Base-by-base conservation (phyloP, 2,329 filamentous ascomycete genomes). In the Colletotrichum lini region DNA sequence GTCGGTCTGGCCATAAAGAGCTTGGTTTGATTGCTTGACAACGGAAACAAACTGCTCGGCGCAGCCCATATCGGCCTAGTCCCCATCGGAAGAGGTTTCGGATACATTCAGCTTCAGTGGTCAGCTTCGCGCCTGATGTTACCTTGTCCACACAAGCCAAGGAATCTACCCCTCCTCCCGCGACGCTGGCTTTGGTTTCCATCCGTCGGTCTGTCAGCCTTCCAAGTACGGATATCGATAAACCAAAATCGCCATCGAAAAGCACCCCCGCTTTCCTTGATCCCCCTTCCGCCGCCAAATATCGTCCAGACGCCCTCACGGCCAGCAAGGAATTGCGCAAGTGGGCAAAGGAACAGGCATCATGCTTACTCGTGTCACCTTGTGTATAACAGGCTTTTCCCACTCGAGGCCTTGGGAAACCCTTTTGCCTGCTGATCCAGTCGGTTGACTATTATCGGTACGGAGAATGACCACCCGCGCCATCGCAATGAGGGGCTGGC, bases 121-220 rank as follows among this genome's bases (percentile, higher is more conserved):
- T 10, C 56, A 26, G 52, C 26, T 61, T 70, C n/a, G 26, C 64
- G 66, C 64, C 52, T 42, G 57, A 44, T 67, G 50, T 62, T 38
- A 62, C 67, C 47, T 67, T 50, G 35, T 30, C 63, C 54, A 70
- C 35, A 59, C 54, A 16, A 50, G 65, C 65, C 60, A 58, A 69
- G 58, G 38, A 40, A 53, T 65, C 30, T 65, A 23, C 66, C 61
- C 66, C 66, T 69, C 66, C 60, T 69, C 52, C 45, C 60, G 45
- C 49, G 44, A 67, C 67, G 26, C 52, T 45, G 30, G 26, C 52
- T 45, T 21, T 49, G 6, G 40, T 50, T 56, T 35, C 30, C 30
- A 7, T 44, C 56, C 49, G 26, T 10, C 35, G 35, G 35, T 10
- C 9, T 10, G 35, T 49, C 47, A 66, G 67, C 47, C 62, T 9